Evolutionary conservation across 73 alveolate species (phyloP).

Genomic region (Symbiodinium natans): DNA sequence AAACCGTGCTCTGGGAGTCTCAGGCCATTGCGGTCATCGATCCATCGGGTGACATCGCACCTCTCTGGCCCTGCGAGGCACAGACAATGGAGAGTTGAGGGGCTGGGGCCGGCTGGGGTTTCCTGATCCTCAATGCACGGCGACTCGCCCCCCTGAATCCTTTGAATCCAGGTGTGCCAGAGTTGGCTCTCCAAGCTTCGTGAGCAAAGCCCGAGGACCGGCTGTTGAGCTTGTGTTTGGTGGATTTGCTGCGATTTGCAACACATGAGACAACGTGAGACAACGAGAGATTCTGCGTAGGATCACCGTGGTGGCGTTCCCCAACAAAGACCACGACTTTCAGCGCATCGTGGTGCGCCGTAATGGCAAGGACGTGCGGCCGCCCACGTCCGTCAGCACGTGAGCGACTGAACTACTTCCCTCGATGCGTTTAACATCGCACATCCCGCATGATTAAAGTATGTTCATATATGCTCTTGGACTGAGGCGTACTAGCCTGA

Average conservation of each 20-base stretch:
- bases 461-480: not conserved
- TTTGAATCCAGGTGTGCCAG: constrained; percentile 40
- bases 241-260: too few relatives aligned
- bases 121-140: not conserved
- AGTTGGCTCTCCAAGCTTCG: constrained; percentile 68
- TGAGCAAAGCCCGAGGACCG: constrained; percentile 44
- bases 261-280: not conserved
- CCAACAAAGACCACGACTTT: constrained; percentile 39
- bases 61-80: constrained; percentile 84
- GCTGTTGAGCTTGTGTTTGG: not conserved
- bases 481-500: not conserved
- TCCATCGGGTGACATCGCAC: constrained; percentile 77
- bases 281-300: not conserved
- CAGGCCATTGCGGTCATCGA: constrained; percentile 79
- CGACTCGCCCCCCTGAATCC: not conserved
- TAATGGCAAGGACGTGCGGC: constrained; percentile 60
- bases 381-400: constrained; percentile 51
- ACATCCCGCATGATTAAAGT: too few relatives aligned
- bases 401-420: not conserved
- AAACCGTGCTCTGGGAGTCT: too few relatives aligned
- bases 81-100: not conserved
- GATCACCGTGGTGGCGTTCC: constrained; percentile 92
- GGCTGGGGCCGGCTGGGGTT: not conserved
- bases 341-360: constrained; percentile 43
- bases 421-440: too few relatives aligned